Evolutionary conservation across 2,329 filamentous ascomycete species (phyloP).

Genomic region (Scedosporium dehoogii): DNA sequence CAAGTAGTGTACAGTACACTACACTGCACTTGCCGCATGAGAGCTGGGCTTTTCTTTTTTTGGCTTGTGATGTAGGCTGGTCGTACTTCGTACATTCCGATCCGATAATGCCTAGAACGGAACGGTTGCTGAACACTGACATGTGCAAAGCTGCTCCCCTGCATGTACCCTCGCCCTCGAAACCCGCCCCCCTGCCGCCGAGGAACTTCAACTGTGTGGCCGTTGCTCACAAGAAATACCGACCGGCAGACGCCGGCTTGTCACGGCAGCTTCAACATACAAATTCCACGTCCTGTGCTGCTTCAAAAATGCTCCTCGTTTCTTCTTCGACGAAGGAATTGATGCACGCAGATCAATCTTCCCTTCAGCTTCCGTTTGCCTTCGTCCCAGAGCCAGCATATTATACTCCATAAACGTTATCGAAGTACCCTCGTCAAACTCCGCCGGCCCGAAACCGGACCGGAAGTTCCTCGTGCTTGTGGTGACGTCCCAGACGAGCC

Average conservation of each 20-base stretch:
- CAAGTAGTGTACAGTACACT: too few species aligned
- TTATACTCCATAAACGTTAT: background rate
- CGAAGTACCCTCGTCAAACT: background rate
- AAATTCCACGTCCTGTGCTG: too few species aligned
- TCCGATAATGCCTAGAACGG: too few species aligned
- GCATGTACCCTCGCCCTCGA: background rate
- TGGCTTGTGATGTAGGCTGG: too few species aligned
- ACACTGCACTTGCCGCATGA: too few species aligned
- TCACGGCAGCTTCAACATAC: too few species aligned
- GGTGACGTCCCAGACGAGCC: background rate
- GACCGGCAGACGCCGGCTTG: background rate
- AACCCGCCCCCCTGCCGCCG: background rate
- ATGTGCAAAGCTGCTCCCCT: background rate
- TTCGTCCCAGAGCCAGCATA: background rate
- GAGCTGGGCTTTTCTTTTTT: too few species aligned
- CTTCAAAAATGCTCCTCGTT: too few species aligned
- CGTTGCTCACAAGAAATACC: background rate
- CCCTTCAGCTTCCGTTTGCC: background rate
- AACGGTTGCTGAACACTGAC: background rate
- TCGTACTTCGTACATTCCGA: too few species aligned
- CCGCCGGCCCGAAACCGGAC: constrained; percentile 1
- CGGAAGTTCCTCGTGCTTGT: background rate
- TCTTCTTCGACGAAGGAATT: too few species aligned
- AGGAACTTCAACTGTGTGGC: background rate
- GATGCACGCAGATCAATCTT: too few species aligned